These are phyloP conservation scores for Paxillus involutus DNA, from an alignment of 768 basidiomycete species.

Conservation along the genomic window DNA sequence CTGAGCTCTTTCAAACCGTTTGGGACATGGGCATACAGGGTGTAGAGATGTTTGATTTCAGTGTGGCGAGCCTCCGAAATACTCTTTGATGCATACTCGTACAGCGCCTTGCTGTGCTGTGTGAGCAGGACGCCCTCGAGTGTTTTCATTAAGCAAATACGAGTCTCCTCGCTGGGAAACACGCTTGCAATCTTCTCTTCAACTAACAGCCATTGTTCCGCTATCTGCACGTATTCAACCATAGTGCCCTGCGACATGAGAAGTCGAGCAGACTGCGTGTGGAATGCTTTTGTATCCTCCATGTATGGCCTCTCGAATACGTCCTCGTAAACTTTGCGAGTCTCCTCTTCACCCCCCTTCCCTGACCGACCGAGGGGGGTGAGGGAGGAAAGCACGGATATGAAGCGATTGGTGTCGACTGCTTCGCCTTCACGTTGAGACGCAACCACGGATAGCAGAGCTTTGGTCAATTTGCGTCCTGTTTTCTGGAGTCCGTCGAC, in stretches of 20 bases:
- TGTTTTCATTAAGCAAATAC: not conserved
- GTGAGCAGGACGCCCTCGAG: not conserved
- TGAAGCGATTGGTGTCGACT: not conserved
- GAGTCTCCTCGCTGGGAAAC: not conserved
- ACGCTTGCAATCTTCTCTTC: slow-evolving; percentile 48
- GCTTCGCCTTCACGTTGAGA: slow-evolving; percentile 19
- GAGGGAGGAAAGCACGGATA: not conserved
- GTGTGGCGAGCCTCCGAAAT: no score
- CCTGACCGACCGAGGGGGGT: not conserved
- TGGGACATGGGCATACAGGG: no score
- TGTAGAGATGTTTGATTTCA: no score
- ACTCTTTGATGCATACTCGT: no score
- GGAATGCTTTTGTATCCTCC: slow-evolving; percentile 76
- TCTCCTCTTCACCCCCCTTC: slow-evolving; percentile 75
- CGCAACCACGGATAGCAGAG: slow-evolving; percentile 83
- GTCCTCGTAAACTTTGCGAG: slow-evolving; percentile 83
- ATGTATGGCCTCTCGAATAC: slow-evolving; percentile 86
- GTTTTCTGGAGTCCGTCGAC: slow-evolving; percentile 77
- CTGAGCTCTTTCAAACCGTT: no score
- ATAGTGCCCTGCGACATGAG: not conserved
- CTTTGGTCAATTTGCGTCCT: slow-evolving; percentile 75
- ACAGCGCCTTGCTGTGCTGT: not conserved
- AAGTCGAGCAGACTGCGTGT: slow-evolving; percentile 28
- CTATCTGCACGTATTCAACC: no score
- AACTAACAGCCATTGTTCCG: slow-evolving; percentile 48